Base-by-base conservation (phyloP, 305 asterid species). In the Ajuga reptans region DNA sequence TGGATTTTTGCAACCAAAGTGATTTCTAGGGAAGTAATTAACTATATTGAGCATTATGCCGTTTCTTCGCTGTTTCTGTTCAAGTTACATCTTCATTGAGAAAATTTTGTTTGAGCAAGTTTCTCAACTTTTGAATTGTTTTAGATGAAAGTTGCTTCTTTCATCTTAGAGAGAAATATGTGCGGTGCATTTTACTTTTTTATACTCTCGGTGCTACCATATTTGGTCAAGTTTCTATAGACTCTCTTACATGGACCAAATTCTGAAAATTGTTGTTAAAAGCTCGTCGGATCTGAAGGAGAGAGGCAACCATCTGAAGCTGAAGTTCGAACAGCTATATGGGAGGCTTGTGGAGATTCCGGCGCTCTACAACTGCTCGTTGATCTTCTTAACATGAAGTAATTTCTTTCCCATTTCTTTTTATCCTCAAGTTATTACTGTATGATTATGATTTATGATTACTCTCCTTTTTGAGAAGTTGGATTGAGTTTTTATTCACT, bases 341-440 rank as follows among this genome's bases (percentile, higher is more conserved):
- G 96, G 98, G 98, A 92, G 82, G 88, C 84, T 52, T 90, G 98
- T 47, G 96, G 98, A 49, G 94, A 90, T 82, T 88, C 93, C 10
- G 84, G 89, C 31, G 98, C 94, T 10, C 51, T 92, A 18, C 97
- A 90, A 79, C 75, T 92, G 66, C 94, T 92, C 6, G 94, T 88
- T 66, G 98, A 92, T 81, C 95, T 87, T 78, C 95, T 90, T 77
- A 84, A 81, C 83, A 69, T 78, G 81, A 88, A 85, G 98, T 92
- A 87, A 83, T 73, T 5, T 69, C 72, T 72, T 57, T 36, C 54
- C 72, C 11, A n/a, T 55, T 31, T 36, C 47, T 61, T 52, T 17
- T 34, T 54, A 9, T 17, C 33, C 39, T 43, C 68, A 64, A 33
- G n/a, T 68, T 31, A 12, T 9, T 16, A 37, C 55, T 9, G 3